phyloP scores from a whole-genome alignment of 495 filamentous ascomycete genomes.

The Delitschia confertaspora region DNA sequence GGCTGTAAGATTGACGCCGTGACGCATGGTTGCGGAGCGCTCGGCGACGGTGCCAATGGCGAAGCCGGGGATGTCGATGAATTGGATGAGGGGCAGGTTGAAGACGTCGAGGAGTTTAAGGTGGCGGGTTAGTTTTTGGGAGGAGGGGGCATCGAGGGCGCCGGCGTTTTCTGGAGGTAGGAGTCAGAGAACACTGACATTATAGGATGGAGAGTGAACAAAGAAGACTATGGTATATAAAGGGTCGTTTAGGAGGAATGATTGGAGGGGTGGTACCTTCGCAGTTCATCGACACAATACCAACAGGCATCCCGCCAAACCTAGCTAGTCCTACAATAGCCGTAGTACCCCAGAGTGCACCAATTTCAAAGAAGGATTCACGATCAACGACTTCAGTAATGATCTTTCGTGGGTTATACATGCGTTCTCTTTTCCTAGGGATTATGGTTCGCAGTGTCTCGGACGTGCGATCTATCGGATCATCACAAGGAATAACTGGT shows the following conservation, averaged over 20 bases:
- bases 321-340: conserved; percentile 51
- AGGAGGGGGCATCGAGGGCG: conserved; percentile 50
- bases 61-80: conserved; percentile 54
- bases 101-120: conserved; percentile 57
- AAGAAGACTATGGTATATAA: too few species aligned
- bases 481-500: conserved; percentile 40
- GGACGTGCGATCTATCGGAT: conserved; percentile 42
- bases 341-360: conserved; percentile 51
- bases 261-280: conserved; percentile 31
- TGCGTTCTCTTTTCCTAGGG: conserved; percentile 47
- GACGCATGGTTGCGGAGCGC: conserved; percentile 53
- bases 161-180: conserved; percentile 49
- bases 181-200: too few species aligned
- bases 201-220: too few species aligned
- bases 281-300: conserved; percentile 49
- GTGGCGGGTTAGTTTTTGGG: conserved; percentile 49
- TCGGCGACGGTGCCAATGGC: conserved; percentile 55
- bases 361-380: conserved; percentile 54
- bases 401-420: conserved; percentile 51
- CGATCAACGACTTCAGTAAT: conserved; percentile 48
- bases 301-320: conserved; percentile 47
- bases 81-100: conserved; percentile 54
- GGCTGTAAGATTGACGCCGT: conserved; percentile 50
- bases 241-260: background rate
- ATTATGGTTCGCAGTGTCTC: conserved; percentile 47